These are phyloP conservation scores for Selaginella moellendorffii DNA, from an alignment of 75 land plant species.

Conservation along the genomic window DNA sequence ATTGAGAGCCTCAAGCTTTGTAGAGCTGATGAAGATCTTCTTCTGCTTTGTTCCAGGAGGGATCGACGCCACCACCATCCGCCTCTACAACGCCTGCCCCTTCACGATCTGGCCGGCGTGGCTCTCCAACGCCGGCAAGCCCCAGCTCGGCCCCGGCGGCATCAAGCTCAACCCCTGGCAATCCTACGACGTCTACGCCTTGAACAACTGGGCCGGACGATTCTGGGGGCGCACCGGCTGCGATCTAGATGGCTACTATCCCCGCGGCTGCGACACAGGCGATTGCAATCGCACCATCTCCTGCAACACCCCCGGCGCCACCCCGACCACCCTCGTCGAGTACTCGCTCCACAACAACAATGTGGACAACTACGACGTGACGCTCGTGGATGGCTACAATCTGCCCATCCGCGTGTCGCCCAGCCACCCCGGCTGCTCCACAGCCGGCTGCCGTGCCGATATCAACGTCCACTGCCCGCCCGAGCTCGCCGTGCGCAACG, in stretches of 20 bases:
- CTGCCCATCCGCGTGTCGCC: neutral
- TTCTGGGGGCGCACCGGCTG: constrained; percentile 2
- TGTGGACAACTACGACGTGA: neutral
- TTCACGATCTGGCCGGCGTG: constrained; percentile 7
- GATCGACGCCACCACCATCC: neutral
- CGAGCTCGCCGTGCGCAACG: neutral
- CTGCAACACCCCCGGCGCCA: neutral
- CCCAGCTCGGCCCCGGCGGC: neutral
- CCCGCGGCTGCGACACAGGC: neutral
- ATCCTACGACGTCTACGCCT: neutral
- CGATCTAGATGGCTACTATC: neutral
- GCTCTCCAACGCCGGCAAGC: neutral
- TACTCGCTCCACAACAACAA: neutral
- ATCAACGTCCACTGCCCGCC: constrained; percentile 2
- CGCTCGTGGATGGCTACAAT: neutral
- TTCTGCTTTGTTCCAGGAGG: neutral
- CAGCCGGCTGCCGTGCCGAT: neutral
- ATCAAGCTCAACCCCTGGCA: constrained; percentile 5
- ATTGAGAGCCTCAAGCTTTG: too few relatives aligned
- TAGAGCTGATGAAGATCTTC: too few relatives aligned
- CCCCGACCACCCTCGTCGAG: neutral
- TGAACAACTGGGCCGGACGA: neutral
- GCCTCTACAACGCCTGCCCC: constrained; percentile 1
- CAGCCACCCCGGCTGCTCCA: neutral
- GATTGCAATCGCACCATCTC: neutral